phyloP scores from a whole-genome alignment of 805 yeast species.

The Candida pseudofarinosa region DNA sequence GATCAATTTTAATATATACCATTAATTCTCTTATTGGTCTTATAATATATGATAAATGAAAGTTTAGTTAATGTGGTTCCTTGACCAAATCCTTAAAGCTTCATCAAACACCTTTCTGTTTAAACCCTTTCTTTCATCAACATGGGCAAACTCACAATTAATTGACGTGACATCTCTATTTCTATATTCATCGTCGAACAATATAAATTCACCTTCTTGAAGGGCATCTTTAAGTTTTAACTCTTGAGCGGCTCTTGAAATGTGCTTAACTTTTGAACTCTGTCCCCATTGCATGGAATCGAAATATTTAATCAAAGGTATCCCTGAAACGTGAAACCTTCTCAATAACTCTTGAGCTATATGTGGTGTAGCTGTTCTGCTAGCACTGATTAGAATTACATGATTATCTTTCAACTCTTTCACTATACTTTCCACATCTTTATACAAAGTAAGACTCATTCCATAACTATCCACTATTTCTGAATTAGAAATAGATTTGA shows the following conservation, averaged over 20 bases:
- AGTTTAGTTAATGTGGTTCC: not conserved
- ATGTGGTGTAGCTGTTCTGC: constrained; percentile 76
- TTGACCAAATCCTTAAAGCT: constrained; percentile 37
- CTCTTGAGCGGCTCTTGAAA: constrained; percentile 44
- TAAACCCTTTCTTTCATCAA: constrained; percentile 56
- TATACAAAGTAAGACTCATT: constrained; percentile 52
- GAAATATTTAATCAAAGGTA: constrained; percentile 50
- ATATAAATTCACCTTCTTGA: constrained; percentile 31
- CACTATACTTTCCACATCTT: constrained; percentile 65
- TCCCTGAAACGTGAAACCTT: constrained; percentile 48
- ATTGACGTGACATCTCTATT: constrained; percentile 70
- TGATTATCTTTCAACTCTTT: constrained; percentile 43
- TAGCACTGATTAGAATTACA: constrained; percentile 63
- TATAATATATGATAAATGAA: not conserved
- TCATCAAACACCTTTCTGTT: constrained; percentile 50
- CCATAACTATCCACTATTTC: constrained; percentile 53
- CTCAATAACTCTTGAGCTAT: constrained; percentile 64
- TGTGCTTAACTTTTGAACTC: constrained; percentile 56
- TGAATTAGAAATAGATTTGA: constrained; percentile 32
- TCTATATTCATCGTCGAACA: constrained; percentile 78
- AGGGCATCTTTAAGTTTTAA: constrained; percentile 49
- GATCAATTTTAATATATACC: constrained; percentile 2
- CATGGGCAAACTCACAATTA: constrained; percentile 67
- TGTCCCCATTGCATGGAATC: constrained; percentile 68
- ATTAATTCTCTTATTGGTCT: constrained; percentile 10